Evolutionary conservation across 2,329 filamentous ascomycete genomes (phyloP).

Genomic region (Simplicillium sp.): DNA sequence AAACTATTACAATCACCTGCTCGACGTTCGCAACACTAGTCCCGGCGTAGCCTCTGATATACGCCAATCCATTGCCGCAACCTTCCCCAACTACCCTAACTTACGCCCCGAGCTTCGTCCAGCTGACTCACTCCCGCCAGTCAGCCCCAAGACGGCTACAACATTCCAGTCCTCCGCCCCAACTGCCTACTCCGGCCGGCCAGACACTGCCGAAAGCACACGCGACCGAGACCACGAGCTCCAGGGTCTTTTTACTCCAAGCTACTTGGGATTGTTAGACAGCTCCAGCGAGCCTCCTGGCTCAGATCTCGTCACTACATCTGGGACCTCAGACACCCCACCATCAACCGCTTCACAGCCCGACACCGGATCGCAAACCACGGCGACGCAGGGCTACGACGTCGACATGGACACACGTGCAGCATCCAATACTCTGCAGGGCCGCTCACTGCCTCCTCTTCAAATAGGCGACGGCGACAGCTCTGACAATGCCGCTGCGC

Average conservation of each 20-base stretch:
- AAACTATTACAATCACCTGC: constrained; percentile 41
- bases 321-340: not conserved
- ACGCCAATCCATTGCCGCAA: constrained; percentile 34
- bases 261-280: constrained; percentile 53
- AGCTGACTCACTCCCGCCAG: constrained; percentile 24
- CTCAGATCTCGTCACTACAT: constrained; percentile 2
- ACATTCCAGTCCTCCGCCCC: constrained; percentile 21
- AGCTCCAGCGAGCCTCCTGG: constrained; percentile 15
- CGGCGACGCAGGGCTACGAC: constrained; percentile 3
- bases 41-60: constrained; percentile 34
- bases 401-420: not conserved
- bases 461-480: no score
- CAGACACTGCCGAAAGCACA: constrained; percentile 28
- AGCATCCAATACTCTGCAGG: no score
- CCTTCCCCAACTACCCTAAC: constrained; percentile 29
- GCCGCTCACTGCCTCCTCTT: no score
- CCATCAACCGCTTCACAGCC: constrained; percentile 4
- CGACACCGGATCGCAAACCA: not conserved
- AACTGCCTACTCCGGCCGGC: constrained; percentile 15
- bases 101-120: constrained; percentile 22
- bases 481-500: constrained; percentile 16
- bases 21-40: constrained; percentile 26
- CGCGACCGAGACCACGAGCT: constrained; percentile 51
- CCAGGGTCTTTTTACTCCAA: constrained; percentile 53
- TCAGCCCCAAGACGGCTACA: constrained; percentile 15